Evolutionary conservation across 768 basidiomycete species (phyloP), one percentile per base, ranked within the genome.

Genomic region (Phylloporus sp.): DNA sequence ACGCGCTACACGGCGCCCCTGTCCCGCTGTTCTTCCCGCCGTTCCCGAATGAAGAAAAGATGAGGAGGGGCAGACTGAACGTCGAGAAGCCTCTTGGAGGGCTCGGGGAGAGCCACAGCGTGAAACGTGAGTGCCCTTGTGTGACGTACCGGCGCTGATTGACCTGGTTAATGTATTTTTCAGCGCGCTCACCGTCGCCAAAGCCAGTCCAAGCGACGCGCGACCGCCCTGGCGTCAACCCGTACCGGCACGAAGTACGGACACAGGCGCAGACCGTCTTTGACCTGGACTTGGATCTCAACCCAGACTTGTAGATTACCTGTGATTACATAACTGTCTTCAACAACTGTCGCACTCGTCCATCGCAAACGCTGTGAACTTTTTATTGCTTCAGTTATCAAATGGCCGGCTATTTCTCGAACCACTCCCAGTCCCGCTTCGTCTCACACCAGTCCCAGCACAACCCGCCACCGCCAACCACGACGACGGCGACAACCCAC

Each of bases 31-130:
- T 93, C 76, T 91, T 91, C 72, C 90, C 90, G 32, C 91, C 91
- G 11, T 93, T 91, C 67, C 91, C 91, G 1, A 91, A 91, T 62
- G 90, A 91, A 70, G 91, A 91, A 66, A 92, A 90, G 70, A 91
- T 93, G 88, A 83, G 90, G 46, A 78, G 84, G 23, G 91, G 91
- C 1, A 78, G 79, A 50, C 79, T 91, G 67, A 90, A 87, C 61
- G 83, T 82, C 20, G 88, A 91, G 67, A 86, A 84, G 24, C 90
- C 88, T 1, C 76, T 91, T 51, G 91, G 86, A 6, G 68, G 81
- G 39, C 76, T 87, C 42, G 91, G 88, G 34, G 91, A 92, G 72
- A 89, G 84, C 8, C 87, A 90, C 65, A 86, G 91, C 53, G 91
- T 88, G 45, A 77, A 80, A 70, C 78, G 89, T 90, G 66, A 65